phyloP scores from a whole-genome alignment of 768 basidiomycete species.

The Lactarius sp. region DNA sequence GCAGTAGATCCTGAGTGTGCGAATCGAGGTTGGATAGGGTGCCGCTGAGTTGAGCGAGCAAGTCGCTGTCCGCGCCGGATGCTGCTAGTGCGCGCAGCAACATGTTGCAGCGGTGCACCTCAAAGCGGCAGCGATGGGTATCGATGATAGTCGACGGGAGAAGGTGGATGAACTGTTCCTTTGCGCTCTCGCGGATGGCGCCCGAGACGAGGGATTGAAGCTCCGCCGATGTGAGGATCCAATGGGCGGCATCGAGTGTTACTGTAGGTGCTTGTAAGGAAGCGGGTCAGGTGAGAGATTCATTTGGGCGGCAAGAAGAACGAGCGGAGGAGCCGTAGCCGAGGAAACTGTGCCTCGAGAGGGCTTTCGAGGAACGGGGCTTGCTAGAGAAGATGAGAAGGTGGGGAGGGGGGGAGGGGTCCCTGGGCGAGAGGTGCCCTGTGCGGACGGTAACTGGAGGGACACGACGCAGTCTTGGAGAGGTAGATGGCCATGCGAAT shows the following conservation, averaged over 20 bases:
- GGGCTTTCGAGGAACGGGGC: conserved; percentile 4
- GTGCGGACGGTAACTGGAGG: neutral
- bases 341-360: neutral
- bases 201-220: conserved; percentile 25
- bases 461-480: neutral
- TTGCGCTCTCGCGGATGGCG: conserved; percentile 26
- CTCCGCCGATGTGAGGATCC: conserved; percentile 25
- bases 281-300: conserved; percentile 18
- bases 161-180: conserved; percentile 25
- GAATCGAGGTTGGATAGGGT: conserved; percentile 19
- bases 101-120: conserved; percentile 24
- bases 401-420: neutral
- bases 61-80: conserved; percentile 18
- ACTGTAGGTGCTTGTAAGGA: conserved; percentile 19
- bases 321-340: neutral
- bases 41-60: conserved; percentile 18
- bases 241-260: conserved; percentile 26
- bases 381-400: neutral
- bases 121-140: conserved; percentile 22
- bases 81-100: conserved; percentile 20
- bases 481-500: neutral
- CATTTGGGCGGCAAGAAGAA: conserved; percentile 11
- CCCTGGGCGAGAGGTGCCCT: conserved; percentile 3
- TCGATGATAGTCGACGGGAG: conserved; percentile 19
- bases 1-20: conserved; percentile 45